A percentile compares a stretch with the other conserved stretches of the same genome.
Evolutionary conservation across 2,329 filamentous ascomycete species (phyloP).

Genomic region (Penicillium sp.): DNA sequence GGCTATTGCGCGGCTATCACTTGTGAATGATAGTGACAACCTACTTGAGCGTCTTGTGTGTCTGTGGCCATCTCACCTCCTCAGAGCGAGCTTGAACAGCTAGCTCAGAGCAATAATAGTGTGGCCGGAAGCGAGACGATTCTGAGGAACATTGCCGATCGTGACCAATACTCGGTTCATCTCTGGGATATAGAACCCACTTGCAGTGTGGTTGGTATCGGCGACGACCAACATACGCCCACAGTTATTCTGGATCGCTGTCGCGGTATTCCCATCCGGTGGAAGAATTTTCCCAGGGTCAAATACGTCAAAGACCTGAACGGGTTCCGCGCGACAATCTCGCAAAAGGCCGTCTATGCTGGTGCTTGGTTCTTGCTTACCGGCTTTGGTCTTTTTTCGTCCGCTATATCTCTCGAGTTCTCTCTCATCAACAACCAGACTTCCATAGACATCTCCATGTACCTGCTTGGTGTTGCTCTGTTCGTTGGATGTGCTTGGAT

Average conservation of each 20-base stretch:
- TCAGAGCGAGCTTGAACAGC: background rate
- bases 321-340: conserved; percentile 16
- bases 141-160: conserved; percentile 27
- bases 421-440: background rate
- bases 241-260: conserved; percentile 22
- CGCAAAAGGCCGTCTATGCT: conserved; percentile 18
- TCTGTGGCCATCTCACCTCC: conserved; percentile 1
- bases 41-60: conserved; percentile 2
- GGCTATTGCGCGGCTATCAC: background rate
- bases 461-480: conserved; percentile 17
- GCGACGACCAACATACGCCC: conserved; percentile 35
- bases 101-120: background rate
- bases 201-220: conserved; percentile 41
- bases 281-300: conserved; percentile 39
- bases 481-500: conserved; percentile 21
- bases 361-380: conserved; percentile 21
- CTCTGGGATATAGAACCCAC: conserved; percentile 43
- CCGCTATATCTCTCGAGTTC: conserved; percentile 1
- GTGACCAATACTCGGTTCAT: conserved; percentile 36
- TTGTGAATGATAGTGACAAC: conserved; percentile 4
- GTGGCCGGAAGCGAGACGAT: conserved; percentile 17
- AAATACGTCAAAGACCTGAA: conserved; percentile 23
- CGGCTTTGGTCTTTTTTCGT: conserved; percentile 15
- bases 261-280: conserved; percentile 41
- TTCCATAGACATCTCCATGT: conserved; percentile 14